Conservation (phyloP, 164 flowering plant genomes). For the Piper betle region DNA sequence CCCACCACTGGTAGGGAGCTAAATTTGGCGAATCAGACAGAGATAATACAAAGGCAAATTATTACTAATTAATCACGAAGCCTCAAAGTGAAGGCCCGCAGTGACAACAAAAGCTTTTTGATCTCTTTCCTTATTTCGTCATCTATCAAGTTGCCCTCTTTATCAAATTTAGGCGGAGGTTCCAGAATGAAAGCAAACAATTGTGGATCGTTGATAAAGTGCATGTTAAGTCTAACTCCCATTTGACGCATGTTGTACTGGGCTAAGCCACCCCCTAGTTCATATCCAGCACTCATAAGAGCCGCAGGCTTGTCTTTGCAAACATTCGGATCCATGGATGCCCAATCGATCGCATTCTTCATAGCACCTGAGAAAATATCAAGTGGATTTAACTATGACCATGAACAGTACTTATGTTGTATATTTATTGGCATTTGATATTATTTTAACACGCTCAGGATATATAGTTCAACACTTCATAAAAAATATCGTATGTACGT, state of each 20-base stretch:
- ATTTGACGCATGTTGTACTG: constrained; percentile 82
- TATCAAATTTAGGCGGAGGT: constrained; percentile 59
- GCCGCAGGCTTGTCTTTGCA: constrained; percentile 91
- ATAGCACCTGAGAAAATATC: constrained; percentile 27
- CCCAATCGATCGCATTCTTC: constrained; percentile 95
- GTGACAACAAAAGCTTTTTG: constrained; percentile 38
- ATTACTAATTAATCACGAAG: constrained; percentile 14
- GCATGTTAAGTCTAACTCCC: constrained; percentile 72
- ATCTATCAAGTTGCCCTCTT: constrained; percentile 57
- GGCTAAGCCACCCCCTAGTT: constrained; percentile 45
- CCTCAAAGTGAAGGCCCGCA: constrained; percentile 43
- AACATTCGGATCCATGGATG: constrained; percentile 77
- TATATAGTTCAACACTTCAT: too few species aligned
- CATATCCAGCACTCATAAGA: constrained; percentile 52
- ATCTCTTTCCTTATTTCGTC: constrained; percentile 25
- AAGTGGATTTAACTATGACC: background rate
- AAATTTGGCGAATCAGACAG: too few species aligned
- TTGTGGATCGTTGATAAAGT: constrained; percentile 81
- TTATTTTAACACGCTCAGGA: too few species aligned
- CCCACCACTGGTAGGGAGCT: too few species aligned
- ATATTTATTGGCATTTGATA: too few species aligned
- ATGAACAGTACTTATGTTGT: background rate
- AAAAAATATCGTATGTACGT: too few species aligned
- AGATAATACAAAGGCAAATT: too few species aligned
- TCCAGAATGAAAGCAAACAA: constrained; percentile 39